Conservation (phyloP, 768 basidiomycete species). For the Mycena kentingensis region DNA sequence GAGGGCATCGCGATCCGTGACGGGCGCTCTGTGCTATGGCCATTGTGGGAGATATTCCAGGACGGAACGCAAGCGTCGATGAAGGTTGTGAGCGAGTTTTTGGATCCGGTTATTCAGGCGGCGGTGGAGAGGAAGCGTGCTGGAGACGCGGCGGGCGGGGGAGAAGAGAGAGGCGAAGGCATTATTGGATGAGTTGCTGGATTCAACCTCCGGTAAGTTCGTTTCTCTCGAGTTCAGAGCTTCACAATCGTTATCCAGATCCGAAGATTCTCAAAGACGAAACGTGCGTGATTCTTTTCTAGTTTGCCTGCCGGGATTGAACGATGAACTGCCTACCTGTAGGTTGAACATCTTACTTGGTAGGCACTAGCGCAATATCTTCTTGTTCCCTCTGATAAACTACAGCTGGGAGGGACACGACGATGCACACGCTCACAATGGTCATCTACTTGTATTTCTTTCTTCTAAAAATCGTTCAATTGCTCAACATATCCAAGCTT, state of each 20-base stretch:
- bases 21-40: conserved; percentile 50
- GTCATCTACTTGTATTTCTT: conserved; percentile 35
- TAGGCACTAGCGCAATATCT: background rate
- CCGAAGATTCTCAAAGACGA: conserved; percentile 47
- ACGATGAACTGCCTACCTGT: background rate
- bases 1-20: conserved; percentile 39
- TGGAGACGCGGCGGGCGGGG: conserved; percentile 26
- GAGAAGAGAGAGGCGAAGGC: conserved; percentile 44
- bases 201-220: conserved; percentile 50
- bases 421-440: conserved; percentile 36
- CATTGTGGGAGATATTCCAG: conserved; percentile 51
- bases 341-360: conserved; percentile 21
- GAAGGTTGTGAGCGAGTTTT: conserved; percentile 49
- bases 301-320: background rate
- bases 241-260: conserved; percentile 31
- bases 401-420: conserved; percentile 24
- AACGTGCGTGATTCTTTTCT: conserved; percentile 38
- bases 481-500: conserved; percentile 3
- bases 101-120: conserved; percentile 50
- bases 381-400: background rate
- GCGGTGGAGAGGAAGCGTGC: conserved; percentile 1
- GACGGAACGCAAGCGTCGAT: conserved; percentile 50
- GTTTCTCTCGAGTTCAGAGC: background rate
- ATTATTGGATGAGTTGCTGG: conserved; percentile 55
- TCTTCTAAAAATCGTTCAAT: background rate